A percentile compares a stretch with the other conserved stretches of the same genome.
Conservation (phyloP, 1,284 basidiomycete genomes). For the Anthracocystis panici-leucophaei region DNA sequence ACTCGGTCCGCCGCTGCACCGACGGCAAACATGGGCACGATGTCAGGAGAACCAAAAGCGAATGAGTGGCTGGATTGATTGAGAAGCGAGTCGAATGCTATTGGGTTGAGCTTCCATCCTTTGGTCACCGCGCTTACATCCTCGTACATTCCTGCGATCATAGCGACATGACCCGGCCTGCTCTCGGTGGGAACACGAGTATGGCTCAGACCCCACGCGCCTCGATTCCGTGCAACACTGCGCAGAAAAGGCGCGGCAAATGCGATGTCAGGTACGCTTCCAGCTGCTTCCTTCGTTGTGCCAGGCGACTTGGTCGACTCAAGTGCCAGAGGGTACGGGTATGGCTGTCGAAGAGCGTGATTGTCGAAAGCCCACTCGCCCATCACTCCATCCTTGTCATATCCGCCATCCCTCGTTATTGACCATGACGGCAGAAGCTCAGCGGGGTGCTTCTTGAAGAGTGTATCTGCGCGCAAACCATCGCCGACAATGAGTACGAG, state of each 20-base stretch:
- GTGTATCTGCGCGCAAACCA: conserved; percentile 81
- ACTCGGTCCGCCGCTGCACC: conserved; percentile 79
- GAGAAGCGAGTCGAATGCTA: conserved; percentile 89
- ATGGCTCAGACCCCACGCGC: conserved; percentile 86
- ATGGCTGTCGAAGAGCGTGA: conserved; percentile 23
- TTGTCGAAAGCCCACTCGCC: conserved; percentile 36
- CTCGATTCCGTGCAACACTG: conserved; percentile 75
- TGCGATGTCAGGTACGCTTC: conserved; percentile 14
- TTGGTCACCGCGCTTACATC: conserved; percentile 88
- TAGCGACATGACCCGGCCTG: conserved; percentile 85
- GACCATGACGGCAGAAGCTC: conserved; percentile 47
- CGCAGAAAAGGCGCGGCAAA: conserved; percentile 80
- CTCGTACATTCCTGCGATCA: conserved; percentile 93
- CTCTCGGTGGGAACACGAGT: conserved; percentile 90
- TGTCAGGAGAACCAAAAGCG: conserved; percentile 89
- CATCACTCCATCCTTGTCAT: conserved; percentile 10
- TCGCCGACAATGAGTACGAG: conserved; percentile 84
- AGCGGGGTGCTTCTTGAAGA: conserved; percentile 73
- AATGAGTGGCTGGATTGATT: conserved; percentile 84
- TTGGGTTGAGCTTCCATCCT: conserved; percentile 92
- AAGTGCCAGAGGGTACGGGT: conserved; percentile 35
- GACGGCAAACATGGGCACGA: conserved; percentile 86
- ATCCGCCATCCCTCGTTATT: conserved; percentile 11
- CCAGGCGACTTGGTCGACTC: conserved; percentile 6
- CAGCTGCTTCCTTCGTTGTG: not conserved